Evolutionary conservation across 192 early-diverging fungal genomes (phyloP).

Genomic region (Coemansia sp.): DNA sequence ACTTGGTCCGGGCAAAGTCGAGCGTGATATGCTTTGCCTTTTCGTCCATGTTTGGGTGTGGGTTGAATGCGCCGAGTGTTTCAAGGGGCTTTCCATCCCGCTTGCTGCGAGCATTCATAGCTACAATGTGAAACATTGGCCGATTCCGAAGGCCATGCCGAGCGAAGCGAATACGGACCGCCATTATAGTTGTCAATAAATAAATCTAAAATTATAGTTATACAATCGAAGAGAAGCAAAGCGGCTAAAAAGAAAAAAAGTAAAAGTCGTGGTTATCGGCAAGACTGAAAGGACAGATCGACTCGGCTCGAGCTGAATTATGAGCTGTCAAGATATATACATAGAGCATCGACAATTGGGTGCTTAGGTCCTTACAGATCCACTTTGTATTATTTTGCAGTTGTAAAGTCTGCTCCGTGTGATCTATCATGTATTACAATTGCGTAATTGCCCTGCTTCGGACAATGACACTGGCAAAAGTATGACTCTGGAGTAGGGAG

Average conservation of each 20-base stretch:
- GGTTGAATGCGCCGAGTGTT: constrained; percentile 89
- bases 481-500: too few species aligned
- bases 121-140: constrained; percentile 95
- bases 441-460: not conserved
- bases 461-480: not conserved
- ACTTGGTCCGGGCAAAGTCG: constrained; percentile 89
- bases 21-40: constrained; percentile 86
- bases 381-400: not conserved
- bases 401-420: not conserved
- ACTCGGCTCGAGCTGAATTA: not conserved
- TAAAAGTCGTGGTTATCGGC: not conserved
- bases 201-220: not conserved
- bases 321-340: not conserved
- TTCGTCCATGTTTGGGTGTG: constrained; percentile 70
- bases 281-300: not conserved
- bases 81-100: constrained; percentile 92
- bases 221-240: not conserved
- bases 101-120: constrained; percentile 76
- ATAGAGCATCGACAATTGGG: too few species aligned
- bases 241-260: too few species aligned
- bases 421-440: not conserved
- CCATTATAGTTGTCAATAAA: constrained; percentile 50
- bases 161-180: constrained; percentile 86
- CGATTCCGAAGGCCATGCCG: constrained; percentile 88
- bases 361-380: not conserved